Evolutionary conservation across 2,329 filamentous ascomycete genomes (phyloP), one percentile per base, ranked within the genome.

Genomic region (Mycosphaerella arachidis): DNA sequence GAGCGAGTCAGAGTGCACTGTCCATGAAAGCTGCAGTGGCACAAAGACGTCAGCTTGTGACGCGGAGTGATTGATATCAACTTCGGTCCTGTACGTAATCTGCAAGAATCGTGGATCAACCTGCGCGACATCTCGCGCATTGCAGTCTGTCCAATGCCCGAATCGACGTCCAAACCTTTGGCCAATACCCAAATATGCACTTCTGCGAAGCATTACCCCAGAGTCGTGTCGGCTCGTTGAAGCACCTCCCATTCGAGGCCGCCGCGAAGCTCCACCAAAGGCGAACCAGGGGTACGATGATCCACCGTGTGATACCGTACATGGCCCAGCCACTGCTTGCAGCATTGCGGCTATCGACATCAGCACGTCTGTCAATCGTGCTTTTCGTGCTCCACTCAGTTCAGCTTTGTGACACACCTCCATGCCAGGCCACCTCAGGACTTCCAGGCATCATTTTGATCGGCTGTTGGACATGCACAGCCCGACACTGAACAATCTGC

Each of bases 271-370:
- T n/a, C 24, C 16, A 18, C 40, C 16, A 43, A 16, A 18, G 40
- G 40, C 40, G 13, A 8, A 43, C 8, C 40, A n/a, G 40, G 40
- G 40, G 13, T 43, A 5, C 4, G 3, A 43, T 43, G 40, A 16
- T 52, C 33, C 50, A 35, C 35, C n/a, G 48, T 55, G 52, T 54
- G 57, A 48, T 59, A 59, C 45, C 52, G 31, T 55, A 52, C 57
- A 54, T 54, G 29, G 6, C 6, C 30, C 56, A 46, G 48, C 48
- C 48, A 53, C 55, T 37, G 4, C 40, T 16, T 43, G 40, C 40
- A 18, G 40, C 43, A 52, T 20, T n/a, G 50, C 30, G 50, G 29
- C 7, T 52, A 52, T 31, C 50, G 50, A 43, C 33, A 37, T 48
- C 56, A 58, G 55, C 55, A 52, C 13, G 18, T 29, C 55, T 57